These are phyloP conservation scores for Senna siamea DNA, from an alignment of 306 rosid genomes.

Conservation along the genomic window DNA sequence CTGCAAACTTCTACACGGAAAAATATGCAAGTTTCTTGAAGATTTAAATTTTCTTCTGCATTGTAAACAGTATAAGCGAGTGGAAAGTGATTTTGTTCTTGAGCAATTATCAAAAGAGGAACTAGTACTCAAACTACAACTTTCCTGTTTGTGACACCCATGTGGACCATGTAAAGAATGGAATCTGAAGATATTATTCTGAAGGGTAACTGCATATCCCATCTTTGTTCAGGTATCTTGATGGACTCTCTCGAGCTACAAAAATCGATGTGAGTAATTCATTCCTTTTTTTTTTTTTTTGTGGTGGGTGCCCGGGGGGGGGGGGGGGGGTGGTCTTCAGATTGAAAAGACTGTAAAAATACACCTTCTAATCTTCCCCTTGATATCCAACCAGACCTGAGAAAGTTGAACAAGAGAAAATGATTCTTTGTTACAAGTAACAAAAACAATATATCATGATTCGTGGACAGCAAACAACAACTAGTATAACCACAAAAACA, in stretches of 20 bases:
- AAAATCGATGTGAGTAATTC: conserved; percentile 16
- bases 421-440: neutral
- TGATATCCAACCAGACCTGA: conserved; percentile 29
- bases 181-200: conserved; percentile 45
- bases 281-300: neutral
- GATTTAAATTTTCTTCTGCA: conserved; percentile 46
- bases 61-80: conserved; percentile 33
- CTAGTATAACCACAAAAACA: neutral
- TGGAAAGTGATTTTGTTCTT: conserved; percentile 34
- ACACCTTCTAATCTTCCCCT: conserved; percentile 33
- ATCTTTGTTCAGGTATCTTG: conserved; percentile 42
- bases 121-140: conserved; percentile 40
- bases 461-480: neutral
- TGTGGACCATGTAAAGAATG: conserved; percentile 45
- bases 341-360: conserved; percentile 1
- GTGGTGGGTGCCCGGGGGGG: too few species aligned
- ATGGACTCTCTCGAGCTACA: conserved; percentile 25
- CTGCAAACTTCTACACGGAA: conserved; percentile 46
- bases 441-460: neutral
- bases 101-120: conserved; percentile 40
- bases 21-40: conserved; percentile 30
- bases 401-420: conserved; percentile 23
- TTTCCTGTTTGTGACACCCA: conserved; percentile 47
- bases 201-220: conserved; percentile 55
- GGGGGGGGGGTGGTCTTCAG: too few species aligned